These are phyloP conservation scores for Xerocomus spinulosus DNA, from an alignment of 768 basidiomycete species.

Conservation along the genomic window DNA sequence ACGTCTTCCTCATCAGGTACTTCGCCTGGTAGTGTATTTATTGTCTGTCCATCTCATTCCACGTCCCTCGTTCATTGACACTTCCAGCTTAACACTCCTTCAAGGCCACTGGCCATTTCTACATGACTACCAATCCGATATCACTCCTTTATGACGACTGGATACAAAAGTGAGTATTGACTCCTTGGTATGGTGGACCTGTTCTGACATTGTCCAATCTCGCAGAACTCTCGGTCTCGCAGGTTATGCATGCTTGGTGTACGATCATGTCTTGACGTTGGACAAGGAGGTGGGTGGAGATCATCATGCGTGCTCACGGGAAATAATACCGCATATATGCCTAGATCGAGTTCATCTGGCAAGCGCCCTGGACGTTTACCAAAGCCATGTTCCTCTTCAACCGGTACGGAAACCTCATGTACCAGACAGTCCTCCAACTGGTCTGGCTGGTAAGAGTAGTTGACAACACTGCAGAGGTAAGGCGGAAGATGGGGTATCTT, in stretches of 20 bases:
- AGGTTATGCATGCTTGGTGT: slow-evolving; percentile 9
- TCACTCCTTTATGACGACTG: neutral
- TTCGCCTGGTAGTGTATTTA: too few relatives aligned
- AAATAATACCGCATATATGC: neutral
- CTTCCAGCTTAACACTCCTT: too few relatives aligned
- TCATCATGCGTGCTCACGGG: neutral
- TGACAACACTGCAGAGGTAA: neutral
- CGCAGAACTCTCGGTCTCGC: slow-evolving; percentile 8
- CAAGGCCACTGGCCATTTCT: neutral
- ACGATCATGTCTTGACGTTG: slow-evolving; percentile 16
- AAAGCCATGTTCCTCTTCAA: slow-evolving; percentile 12
- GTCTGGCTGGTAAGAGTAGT: slow-evolving; percentile 3
- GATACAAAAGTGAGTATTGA: neutral
- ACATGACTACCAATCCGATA: neutral
- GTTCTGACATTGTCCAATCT: neutral
- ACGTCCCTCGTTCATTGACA: too few relatives aligned
- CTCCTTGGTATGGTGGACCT: neutral
- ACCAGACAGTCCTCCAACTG: slow-evolving; percentile 6
- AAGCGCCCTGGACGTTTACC: slow-evolving; percentile 8
- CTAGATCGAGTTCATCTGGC: slow-evolving; percentile 17
- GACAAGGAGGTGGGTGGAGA: slow-evolving; percentile 9
- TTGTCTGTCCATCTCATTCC: too few relatives aligned
- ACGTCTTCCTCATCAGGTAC: too few relatives aligned
- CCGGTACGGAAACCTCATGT: slow-evolving; percentile 16
- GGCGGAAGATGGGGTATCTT: neutral